Percentiles rank a stretch among this genome's conserved stretches.
These are phyloP conservation scores for Nemania sp. DNA, from an alignment of 2,329 filamentous ascomycete genomes.

Conservation along the genomic window DNA sequence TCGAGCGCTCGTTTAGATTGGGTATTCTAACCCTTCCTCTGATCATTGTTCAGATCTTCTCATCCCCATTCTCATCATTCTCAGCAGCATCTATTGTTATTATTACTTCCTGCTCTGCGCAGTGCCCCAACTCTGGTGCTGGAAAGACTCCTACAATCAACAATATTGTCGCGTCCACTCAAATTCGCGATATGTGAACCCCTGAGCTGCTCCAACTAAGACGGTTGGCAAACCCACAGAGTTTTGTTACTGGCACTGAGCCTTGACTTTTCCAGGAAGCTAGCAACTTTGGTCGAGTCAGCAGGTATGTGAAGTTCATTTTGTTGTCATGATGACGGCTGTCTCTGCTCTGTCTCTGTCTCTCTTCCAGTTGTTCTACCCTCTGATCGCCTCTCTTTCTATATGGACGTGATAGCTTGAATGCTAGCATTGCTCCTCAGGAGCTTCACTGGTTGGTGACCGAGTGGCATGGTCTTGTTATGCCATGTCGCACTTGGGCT, in stretches of 20 bases:
- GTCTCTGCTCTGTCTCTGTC: not conserved
- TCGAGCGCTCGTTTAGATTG: not conserved
- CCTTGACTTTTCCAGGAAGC: not conserved
- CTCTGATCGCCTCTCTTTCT: no score
- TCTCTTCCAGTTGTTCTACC: no score
- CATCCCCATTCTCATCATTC: not conserved
- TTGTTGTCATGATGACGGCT: not conserved
- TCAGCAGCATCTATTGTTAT: not conserved
- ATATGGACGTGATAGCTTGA: no score
- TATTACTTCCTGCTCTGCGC: not conserved
- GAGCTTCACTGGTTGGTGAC: slow-evolving; percentile 24
- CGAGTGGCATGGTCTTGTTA: slow-evolving; percentile 28
- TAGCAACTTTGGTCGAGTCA: not conserved
- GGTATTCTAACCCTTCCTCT: not conserved
- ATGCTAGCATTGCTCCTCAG: not conserved
- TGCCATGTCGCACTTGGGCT: slow-evolving; percentile 24
- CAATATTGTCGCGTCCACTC: not conserved
- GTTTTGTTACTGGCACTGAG: not conserved
- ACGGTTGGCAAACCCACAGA: slow-evolving; percentile 10
- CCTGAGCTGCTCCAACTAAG: slow-evolving; percentile 15
- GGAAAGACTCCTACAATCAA: not conserved
- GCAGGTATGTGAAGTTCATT: slow-evolving; percentile 7
- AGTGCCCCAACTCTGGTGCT: not conserved
- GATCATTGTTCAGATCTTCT: not conserved
- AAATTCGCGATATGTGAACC: slow-evolving; percentile 22